A percentile compares a stretch with the other conserved stretches of the same genome.
These are phyloP conservation scores for Boletus eberwhitei DNA, from an alignment of 768 basidiomycete species.

Conservation along the genomic window DNA sequence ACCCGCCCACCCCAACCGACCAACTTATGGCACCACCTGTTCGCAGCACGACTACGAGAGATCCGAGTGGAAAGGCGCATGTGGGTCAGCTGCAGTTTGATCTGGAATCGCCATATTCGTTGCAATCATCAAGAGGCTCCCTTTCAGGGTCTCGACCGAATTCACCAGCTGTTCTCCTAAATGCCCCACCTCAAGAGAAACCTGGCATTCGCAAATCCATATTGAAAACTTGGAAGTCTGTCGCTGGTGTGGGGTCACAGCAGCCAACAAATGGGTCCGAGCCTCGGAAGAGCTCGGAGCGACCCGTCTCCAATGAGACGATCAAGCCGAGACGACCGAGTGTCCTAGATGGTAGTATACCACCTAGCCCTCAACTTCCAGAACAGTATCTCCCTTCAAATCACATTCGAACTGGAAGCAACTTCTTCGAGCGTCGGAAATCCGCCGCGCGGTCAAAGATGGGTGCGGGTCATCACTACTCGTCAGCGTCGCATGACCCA, in stretches of 20 bases:
- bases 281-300: conserved; percentile 39
- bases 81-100: conserved; percentile 62
- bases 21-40: conserved; percentile 26
- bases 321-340: conserved; percentile 46
- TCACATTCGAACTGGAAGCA: conserved; percentile 32
- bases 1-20: conserved; percentile 36
- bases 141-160: conserved; percentile 32
- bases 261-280: conserved; percentile 30
- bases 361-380: conserved; percentile 63
- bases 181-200: conserved; percentile 39
- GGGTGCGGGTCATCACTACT: conserved; percentile 17
- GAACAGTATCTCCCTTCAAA: conserved; percentile 41
- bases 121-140: conserved; percentile 31
- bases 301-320: conserved; percentile 32
- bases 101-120: conserved; percentile 57
- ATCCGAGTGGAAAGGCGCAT: conserved; percentile 24
- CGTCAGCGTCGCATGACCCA: conserved; percentile 32
- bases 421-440: conserved; percentile 28
- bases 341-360: conserved; percentile 44
- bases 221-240: conserved; percentile 60
- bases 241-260: conserved; percentile 35
- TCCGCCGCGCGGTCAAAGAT: conserved; percentile 17
- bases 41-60: conserved; percentile 17
- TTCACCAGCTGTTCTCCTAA: conserved; percentile 19
- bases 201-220: conserved; percentile 63